These are phyloP conservation scores for Cotoneaster glaucophyllus DNA, from an alignment of 306 rosid species.

Conservation along the genomic window DNA sequence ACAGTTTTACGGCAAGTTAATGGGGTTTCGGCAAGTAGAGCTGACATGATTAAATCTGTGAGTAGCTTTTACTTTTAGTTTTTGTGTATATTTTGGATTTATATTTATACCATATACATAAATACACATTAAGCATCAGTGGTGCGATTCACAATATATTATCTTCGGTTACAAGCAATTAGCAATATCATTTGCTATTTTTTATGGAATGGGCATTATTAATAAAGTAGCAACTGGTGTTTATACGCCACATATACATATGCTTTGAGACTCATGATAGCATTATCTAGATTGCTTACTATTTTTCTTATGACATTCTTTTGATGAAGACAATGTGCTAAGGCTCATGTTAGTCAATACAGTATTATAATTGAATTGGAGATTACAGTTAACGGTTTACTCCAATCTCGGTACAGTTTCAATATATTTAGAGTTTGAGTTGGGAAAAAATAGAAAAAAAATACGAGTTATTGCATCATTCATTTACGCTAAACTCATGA, in stretches of 20 bases:
- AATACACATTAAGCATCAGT: neutral
- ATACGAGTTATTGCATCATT: neutral
- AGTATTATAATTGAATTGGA: neutral
- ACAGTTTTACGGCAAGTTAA: conserved; percentile 36
- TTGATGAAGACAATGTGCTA: neutral
- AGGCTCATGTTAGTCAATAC: neutral
- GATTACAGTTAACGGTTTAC: neutral
- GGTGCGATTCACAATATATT: neutral
- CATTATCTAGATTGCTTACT: neutral
- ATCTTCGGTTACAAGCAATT: no score
- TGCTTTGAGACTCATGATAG: neutral
- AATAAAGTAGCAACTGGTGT: neutral
- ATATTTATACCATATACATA: neutral
- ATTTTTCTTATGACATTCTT: neutral
- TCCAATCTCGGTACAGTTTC: neutral
- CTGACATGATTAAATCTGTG: conserved; percentile 78
- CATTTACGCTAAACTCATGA: neutral
- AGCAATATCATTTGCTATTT: no score
- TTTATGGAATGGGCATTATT: neutral
- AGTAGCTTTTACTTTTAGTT: conserved; percentile 16
- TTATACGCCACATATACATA: neutral
- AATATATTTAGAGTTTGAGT: neutral
- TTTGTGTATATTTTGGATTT: neutral
- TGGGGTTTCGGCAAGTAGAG: conserved; percentile 61
- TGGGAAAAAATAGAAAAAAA: neutral